These are phyloP conservation scores for Neopestalotiopsis rosae DNA, from an alignment of 2,329 filamentous ascomycete genomes.

Conservation along the genomic window DNA sequence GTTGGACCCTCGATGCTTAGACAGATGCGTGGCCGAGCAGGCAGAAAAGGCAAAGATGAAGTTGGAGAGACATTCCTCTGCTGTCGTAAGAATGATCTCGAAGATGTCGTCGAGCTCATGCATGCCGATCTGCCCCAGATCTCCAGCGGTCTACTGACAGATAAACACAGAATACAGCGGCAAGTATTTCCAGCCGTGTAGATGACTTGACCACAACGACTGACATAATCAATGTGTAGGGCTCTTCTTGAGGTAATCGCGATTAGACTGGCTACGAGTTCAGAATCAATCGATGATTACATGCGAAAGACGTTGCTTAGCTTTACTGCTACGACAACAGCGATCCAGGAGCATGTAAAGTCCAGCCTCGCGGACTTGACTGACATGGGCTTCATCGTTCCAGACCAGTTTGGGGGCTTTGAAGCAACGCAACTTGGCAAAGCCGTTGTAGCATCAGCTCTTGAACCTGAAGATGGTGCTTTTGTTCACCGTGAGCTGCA, in stretches of 20 bases:
- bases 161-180: conserved; percentile 72
- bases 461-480: conserved; percentile 76
- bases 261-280: conserved; percentile 69
- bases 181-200: conserved; percentile 31
- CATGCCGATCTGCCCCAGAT: conserved; percentile 74
- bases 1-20: conserved; percentile 81
- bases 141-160: conserved; percentile 70
- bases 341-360: conserved; percentile 60
- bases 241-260: conserved; percentile 75
- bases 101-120: conserved; percentile 73
- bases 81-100: conserved; percentile 71
- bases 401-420: conserved; percentile 57
- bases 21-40: conserved; percentile 81
- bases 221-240: conserved; percentile 41
- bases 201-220: background rate
- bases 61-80: conserved; percentile 80
- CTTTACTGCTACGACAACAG: conserved; percentile 55
- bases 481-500: conserved; percentile 74
- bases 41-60: conserved; percentile 79
- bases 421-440: conserved; percentile 69
- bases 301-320: conserved; percentile 70
- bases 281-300: conserved; percentile 70
- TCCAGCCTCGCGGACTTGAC: conserved; percentile 64
- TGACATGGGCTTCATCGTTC: conserved; percentile 58
- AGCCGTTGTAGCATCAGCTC: conserved; percentile 74